Evolutionary conservation across 345 rosid genomes (phyloP).

Genomic region (Laguncularia racemosa): DNA sequence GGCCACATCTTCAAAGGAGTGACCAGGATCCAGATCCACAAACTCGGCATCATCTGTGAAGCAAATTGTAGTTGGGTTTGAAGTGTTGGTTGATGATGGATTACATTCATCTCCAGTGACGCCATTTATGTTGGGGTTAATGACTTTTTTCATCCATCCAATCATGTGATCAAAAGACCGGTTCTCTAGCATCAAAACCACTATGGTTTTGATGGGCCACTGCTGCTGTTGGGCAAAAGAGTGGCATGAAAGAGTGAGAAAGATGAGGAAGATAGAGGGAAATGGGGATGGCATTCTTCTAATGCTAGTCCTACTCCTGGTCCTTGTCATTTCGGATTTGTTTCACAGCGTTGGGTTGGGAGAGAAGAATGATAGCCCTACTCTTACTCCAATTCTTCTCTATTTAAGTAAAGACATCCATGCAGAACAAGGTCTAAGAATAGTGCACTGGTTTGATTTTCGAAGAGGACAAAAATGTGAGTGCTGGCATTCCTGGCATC

Average conservation of each 20-base stretch:
- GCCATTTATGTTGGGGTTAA: constrained; percentile 68
- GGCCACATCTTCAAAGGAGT: constrained; percentile 79
- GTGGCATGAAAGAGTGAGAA: constrained; percentile 6
- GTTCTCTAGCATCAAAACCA: constrained; percentile 77
- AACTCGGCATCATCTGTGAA: constrained; percentile 85
- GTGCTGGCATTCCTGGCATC: not conserved
- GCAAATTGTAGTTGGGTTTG: constrained; percentile 45
- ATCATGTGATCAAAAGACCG: constrained; percentile 92
- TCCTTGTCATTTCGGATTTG: not conserved
- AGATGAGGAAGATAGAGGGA: constrained; percentile 7
- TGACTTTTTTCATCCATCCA: constrained; percentile 82
- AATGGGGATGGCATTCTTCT: constrained; percentile 2
- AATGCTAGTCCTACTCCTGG: too few relatives aligned
- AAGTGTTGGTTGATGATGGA: constrained; percentile 40
- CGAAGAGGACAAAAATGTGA: constrained; percentile 2
- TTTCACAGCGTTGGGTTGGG: not conserved
- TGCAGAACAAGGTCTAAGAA: too few relatives aligned
- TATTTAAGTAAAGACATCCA: too few relatives aligned
- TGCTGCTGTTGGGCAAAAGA: constrained; percentile 5
- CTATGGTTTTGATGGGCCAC: constrained; percentile 68
- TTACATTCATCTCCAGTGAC: constrained; percentile 91
- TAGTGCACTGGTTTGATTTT: not conserved
- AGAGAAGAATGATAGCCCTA: too few relatives aligned
- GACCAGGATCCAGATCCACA: constrained; percentile 98
- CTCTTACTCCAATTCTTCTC: too few relatives aligned